These are phyloP conservation scores for Prunus dulcis DNA, from an alignment of 306 rosid genomes.

Conservation along the genomic window DNA sequence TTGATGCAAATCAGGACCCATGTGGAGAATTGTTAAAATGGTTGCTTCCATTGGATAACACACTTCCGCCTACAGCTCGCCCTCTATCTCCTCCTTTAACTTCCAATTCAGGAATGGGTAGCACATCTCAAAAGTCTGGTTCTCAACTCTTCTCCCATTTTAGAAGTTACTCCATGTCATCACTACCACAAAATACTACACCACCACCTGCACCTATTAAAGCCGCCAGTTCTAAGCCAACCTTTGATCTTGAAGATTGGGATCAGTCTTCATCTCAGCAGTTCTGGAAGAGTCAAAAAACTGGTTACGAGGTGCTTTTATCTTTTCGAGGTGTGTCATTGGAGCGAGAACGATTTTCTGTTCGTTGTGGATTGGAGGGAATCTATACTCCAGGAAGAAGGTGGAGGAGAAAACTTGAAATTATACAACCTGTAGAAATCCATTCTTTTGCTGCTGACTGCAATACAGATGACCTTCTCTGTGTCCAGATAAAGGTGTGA, in stretches of 20 bases:
- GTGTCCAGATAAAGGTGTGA: constrained; percentile 90
- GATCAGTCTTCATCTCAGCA: constrained; percentile 65
- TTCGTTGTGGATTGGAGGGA: constrained; percentile 90
- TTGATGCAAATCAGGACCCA: constrained; percentile 57
- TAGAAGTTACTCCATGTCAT: constrained; percentile 98
- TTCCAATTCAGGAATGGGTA: constrained; percentile 56
- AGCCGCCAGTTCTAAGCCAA: constrained; percentile 75
- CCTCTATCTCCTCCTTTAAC: constrained; percentile 54
- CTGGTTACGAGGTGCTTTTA: constrained; percentile 55
- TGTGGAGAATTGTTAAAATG: constrained; percentile 79
- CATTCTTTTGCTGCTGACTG: constrained; percentile 80
- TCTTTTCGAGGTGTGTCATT: constrained; percentile 88
- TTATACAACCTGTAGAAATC: constrained; percentile 79
- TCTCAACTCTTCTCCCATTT: constrained; percentile 71
- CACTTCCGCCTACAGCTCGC: constrained; percentile 43
- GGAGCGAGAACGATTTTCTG: constrained; percentile 88
- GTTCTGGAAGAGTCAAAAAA: constrained; percentile 37
- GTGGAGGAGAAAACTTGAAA: constrained; percentile 92
- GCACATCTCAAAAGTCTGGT: constrained; percentile 56
- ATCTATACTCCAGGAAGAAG: constrained; percentile 85
- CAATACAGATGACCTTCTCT: constrained; percentile 85
- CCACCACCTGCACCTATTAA: constrained; percentile 55
- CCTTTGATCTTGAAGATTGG: constrained; percentile 70
- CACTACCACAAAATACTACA: constrained; percentile 62
- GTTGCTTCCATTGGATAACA: constrained; percentile 89